These are phyloP conservation scores for Boeremia exigua DNA, from an alignment of 2,329 filamentous ascomycete genomes.

Conservation along the genomic window DNA sequence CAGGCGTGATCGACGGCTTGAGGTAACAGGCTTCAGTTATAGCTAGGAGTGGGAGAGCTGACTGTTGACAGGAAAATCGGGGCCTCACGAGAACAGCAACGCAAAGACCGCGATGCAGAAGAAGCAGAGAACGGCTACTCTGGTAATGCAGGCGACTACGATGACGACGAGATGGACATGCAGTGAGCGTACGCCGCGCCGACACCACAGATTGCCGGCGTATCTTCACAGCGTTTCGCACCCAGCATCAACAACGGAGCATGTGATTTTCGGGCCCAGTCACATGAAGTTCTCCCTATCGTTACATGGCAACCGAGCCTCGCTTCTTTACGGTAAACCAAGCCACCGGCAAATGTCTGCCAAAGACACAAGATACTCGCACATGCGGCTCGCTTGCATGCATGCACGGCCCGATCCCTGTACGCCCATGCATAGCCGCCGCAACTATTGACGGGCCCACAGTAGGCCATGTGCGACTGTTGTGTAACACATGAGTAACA, in stretches of 20 bases:
- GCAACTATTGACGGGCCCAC: conserved; percentile 16
- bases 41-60: conserved; percentile 1
- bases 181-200: conserved; percentile 23
- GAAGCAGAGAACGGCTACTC: conserved; percentile 62
- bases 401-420: conserved; percentile 16
- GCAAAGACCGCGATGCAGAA: conserved; percentile 78
- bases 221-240: not conserved
- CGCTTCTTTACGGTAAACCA: not conserved
- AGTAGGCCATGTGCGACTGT: conserved; percentile 2
- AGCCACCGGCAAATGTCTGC: conserved; percentile 13
- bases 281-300: not conserved
- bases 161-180: conserved; percentile 57
- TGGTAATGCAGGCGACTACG: conserved; percentile 65
- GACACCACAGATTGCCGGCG: not conserved
- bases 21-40: conserved; percentile 48
- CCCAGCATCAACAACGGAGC: not conserved
- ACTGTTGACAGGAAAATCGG: conserved; percentile 70
- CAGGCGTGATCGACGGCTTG: conserved; percentile 85
- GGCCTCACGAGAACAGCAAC: conserved; percentile 76
- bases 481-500: conserved; percentile 7
- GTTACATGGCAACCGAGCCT: not conserved
- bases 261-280: not conserved
- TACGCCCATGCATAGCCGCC: conserved; percentile 16
- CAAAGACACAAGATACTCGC: not conserved
- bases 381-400: conserved; percentile 16